A percentile compares a stretch with the other conserved stretches of the same genome.
Evolutionary conservation across 2,329 filamentous ascomycete genomes (phyloP).

Genomic region (Fusarium vanettenii): DNA sequence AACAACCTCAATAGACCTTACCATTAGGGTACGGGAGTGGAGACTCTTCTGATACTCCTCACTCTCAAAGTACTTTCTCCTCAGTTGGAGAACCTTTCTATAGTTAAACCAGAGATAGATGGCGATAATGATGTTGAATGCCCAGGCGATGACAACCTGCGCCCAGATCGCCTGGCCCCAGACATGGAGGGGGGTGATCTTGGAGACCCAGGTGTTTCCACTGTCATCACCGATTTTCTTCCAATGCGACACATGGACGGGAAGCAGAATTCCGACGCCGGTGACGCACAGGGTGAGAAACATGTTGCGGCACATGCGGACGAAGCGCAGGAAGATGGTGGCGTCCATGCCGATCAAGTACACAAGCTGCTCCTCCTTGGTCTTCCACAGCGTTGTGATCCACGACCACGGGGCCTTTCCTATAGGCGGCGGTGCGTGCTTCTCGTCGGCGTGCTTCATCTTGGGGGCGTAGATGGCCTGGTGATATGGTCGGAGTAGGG

Average conservation of each 20-base stretch:
- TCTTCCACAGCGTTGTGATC: conserved; percentile 81
- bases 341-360: conserved; percentile 92
- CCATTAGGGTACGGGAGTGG: conserved; percentile 78
- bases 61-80: conserved; percentile 84
- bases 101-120: conserved; percentile 95
- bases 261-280: conserved; percentile 82
- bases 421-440: conserved; percentile 87
- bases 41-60: conserved; percentile 89
- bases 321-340: conserved; percentile 88
- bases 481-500: conserved; percentile 89
- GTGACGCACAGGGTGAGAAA: conserved; percentile 79
- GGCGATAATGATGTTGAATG: conserved; percentile 80
- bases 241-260: conserved; percentile 74
- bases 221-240: conserved; percentile 36
- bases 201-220: conserved; percentile 61
- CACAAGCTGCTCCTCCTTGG: conserved; percentile 80
- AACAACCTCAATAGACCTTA: conserved; percentile 48
- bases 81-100: conserved; percentile 74
- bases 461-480: conserved; percentile 94
- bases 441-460: conserved; percentile 90
- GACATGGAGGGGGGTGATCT: conserved; percentile 70
- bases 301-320: conserved; percentile 91
- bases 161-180: conserved; percentile 67
- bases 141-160: conserved; percentile 68
- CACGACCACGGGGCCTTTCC: conserved; percentile 91